Evolutionary conservation across 768 basidiomycete species (phyloP).

Genomic region (Boletus eberwhitei): DNA sequence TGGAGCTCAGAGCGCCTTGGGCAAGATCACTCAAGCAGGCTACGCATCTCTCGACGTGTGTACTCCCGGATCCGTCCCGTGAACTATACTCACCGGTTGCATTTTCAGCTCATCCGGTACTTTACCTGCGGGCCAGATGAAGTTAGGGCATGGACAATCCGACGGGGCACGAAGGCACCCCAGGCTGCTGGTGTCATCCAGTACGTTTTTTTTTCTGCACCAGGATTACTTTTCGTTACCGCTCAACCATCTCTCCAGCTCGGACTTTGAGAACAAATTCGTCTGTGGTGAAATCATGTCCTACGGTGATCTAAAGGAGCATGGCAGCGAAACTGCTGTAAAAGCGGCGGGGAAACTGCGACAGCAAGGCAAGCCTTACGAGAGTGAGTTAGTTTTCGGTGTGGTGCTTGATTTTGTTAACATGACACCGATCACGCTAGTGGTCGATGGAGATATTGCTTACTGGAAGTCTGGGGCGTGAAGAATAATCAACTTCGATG

Average conservation of each 20-base stretch:
- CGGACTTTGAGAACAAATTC: constrained; percentile 97
- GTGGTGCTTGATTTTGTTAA: background rate
- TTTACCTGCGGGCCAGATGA: constrained; percentile 97
- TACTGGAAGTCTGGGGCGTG: constrained; percentile 83
- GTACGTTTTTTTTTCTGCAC: constrained; percentile 41
- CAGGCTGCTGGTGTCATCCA: constrained; percentile 99
- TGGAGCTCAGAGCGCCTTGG: constrained; percentile 72
- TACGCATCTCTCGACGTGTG: constrained; percentile 80
- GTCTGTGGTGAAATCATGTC: constrained; percentile 97
- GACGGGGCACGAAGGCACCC: constrained; percentile 91
- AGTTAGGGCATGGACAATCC: constrained; percentile 97
- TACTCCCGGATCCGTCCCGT: background rate
- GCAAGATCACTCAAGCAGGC: constrained; percentile 94
- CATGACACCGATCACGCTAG: constrained; percentile 34
- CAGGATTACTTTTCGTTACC: background rate
- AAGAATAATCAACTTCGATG: background rate
- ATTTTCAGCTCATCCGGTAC: constrained; percentile 81
- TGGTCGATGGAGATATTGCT: constrained; percentile 87
- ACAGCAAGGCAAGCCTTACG: constrained; percentile 97
- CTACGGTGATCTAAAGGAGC: constrained; percentile 84
- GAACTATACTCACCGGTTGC: background rate
- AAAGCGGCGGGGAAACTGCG: constrained; percentile 93
- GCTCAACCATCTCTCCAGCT: constrained; percentile 41
- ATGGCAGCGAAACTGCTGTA: constrained; percentile 86
- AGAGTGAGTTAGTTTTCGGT: constrained; percentile 54